Evolutionary conservation across 78 protist genomes (phyloP).

Genomic region (Dictyostelium discoideum): DNA sequence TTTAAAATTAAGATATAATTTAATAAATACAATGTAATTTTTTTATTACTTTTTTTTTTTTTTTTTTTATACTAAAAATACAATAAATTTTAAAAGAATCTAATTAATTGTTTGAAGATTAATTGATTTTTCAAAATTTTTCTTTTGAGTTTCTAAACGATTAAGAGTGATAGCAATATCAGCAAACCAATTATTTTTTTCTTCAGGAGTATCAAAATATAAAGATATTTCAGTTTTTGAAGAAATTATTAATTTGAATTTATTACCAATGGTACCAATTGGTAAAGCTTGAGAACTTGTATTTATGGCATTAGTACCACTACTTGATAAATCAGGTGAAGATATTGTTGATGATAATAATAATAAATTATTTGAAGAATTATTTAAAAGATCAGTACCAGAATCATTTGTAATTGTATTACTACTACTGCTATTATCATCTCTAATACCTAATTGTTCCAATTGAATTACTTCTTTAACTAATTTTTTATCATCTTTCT

Average conservation of each 20-base stretch:
- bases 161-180: constrained; percentile 27
- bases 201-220: constrained; percentile 19
- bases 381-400: background rate
- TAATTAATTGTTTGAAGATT: background rate
- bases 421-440: background rate
- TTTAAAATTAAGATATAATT: too few species aligned
- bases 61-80: background rate
- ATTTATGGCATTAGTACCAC: background rate
- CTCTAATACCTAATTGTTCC: constrained; percentile 10
- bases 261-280: background rate
- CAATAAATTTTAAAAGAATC: background rate
- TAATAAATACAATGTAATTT: background rate
- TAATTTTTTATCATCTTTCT: background rate
- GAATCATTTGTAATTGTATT: background rate
- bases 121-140: background rate
- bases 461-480: constrained; percentile 31
- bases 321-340: background rate
- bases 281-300: background rate
- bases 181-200: constrained; percentile 25
- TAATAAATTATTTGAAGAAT: background rate
- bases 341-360: background rate
- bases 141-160: constrained; percentile 10
- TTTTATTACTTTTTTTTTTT: too few species aligned
- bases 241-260: background rate
- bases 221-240: background rate